These are phyloP conservation scores for Neurospora africana DNA, from an alignment of 495 filamentous ascomycete species.

Conservation along the genomic window DNA sequence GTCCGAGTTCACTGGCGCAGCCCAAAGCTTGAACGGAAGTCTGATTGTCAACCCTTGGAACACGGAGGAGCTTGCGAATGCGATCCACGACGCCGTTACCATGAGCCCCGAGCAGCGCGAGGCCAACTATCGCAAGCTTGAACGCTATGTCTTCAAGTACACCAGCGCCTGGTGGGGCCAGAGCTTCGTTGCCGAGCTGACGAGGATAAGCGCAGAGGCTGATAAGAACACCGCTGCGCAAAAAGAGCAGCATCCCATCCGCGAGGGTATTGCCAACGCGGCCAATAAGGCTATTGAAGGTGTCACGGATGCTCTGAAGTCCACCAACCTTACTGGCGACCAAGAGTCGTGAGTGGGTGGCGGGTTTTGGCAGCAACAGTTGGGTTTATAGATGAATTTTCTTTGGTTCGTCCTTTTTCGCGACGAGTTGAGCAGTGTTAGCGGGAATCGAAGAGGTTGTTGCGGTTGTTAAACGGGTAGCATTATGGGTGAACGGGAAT, in stretches of 20 bases:
- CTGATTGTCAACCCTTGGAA: slow-evolving; percentile 90
- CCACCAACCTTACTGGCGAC: not conserved
- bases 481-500: not conserved
- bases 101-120: slow-evolving; percentile 76
- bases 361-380: not conserved
- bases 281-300: slow-evolving; percentile 12
- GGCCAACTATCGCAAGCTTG: slow-evolving; percentile 69
- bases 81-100: slow-evolving; percentile 74
- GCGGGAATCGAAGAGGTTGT: not conserved
- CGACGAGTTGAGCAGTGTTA: not conserved
- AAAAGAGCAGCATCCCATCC: not conserved
- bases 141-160: slow-evolving; percentile 79
- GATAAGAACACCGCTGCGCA: slow-evolving; percentile 7
- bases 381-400: not conserved
- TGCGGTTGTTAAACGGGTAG: not conserved
- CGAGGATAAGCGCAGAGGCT: slow-evolving; percentile 30
- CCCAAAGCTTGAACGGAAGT: slow-evolving; percentile 75
- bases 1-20: slow-evolving; percentile 86
- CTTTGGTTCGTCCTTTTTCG: not conserved
- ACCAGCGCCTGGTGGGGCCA: slow-evolving; percentile 98
- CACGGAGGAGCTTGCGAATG: slow-evolving; percentile 73
- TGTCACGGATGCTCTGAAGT: slow-evolving; percentile 2
- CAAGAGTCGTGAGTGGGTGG: not conserved
- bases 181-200: slow-evolving; percentile 81
- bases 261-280: slow-evolving; percentile 10